These are phyloP conservation scores for Pleurotus djamor DNA, from an alignment of 768 basidiomycete genomes.

Conservation along the genomic window DNA sequence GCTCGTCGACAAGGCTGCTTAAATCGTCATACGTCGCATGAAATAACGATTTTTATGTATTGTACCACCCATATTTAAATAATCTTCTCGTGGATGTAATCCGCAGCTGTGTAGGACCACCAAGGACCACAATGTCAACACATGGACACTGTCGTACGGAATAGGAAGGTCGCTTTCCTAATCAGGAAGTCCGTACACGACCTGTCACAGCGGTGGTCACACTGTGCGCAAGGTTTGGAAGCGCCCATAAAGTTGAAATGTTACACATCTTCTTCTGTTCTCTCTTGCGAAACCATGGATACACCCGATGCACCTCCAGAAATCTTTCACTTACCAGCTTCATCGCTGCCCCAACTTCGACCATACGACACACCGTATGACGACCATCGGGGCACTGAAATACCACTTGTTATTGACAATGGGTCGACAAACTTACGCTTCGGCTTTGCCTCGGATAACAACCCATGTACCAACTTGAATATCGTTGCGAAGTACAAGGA, in stretches of 20 bases:
- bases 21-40: neutral
- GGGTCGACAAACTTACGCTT: slow-evolving; percentile 84
- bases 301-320: neutral
- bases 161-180: neutral
- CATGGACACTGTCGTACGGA: too few species aligned
- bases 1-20: slow-evolving; percentile 35
- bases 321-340: too few species aligned
- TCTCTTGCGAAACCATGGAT: neutral
- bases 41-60: neutral
- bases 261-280: neutral
- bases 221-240: too few species aligned
- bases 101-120: too few species aligned
- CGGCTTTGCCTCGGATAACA: slow-evolving; percentile 67
- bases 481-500: slow-evolving; percentile 89
- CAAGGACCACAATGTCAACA: too few species aligned
- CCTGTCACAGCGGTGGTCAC: neutral
- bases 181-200: neutral
- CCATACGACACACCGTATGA: slow-evolving; percentile 35
- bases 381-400: slow-evolving; percentile 41
- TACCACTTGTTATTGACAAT: slow-evolving; percentile 86
- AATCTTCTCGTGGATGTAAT: neutral
- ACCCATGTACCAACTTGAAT: slow-evolving; percentile 65
- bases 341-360: too few species aligned
- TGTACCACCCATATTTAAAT: neutral
- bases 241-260: slow-evolving; percentile 1